Percentiles rank a stretch among this genome's conserved stretches.
phyloP scores from a whole-genome alignment of 2,329 filamentous ascomycete species.

The Alternaria longipes region DNA sequence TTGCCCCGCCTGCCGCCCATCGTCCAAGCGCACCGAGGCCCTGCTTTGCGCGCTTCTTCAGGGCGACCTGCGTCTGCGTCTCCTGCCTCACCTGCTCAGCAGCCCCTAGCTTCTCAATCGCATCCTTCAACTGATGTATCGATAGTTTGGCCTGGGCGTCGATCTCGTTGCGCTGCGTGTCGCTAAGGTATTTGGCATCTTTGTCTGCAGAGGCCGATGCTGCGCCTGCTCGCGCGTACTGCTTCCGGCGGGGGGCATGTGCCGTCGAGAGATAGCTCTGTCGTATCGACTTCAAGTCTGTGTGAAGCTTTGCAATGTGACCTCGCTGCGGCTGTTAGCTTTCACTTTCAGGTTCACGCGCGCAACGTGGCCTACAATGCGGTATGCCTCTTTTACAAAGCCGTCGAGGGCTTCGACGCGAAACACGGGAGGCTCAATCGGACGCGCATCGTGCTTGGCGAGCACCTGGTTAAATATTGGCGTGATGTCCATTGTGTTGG shows the following conservation, averaged over 20 bases:
- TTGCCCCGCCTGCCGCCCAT: constrained; percentile 68
- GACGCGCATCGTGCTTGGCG: constrained; percentile 64
- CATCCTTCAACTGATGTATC: constrained; percentile 83
- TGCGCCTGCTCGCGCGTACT: constrained; percentile 54
- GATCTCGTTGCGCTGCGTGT: constrained; percentile 83
- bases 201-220: constrained; percentile 53
- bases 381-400: constrained; percentile 93
- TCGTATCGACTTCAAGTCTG: constrained; percentile 82
- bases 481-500: constrained; percentile 66
- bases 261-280: constrained; percentile 90
- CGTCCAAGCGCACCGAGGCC: constrained; percentile 74
- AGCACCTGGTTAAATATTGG: constrained; percentile 74
- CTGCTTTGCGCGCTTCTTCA: constrained; percentile 71
- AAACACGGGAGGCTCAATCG: constrained; percentile 57
- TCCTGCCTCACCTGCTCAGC: constrained; percentile 84
- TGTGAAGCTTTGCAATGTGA: constrained; percentile 81
- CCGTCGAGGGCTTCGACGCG: constrained; percentile 69
- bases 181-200: constrained; percentile 70
- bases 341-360: constrained; percentile 20
- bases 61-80: constrained; percentile 74
- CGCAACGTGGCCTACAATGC: constrained; percentile 72
- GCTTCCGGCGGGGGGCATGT: constrained; percentile 64
- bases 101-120: constrained; percentile 80
- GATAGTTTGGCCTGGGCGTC: constrained; percentile 87
- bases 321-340: constrained; percentile 69